Evolutionary conservation across 2,329 filamentous ascomycete genomes (phyloP).

Genomic region (Penicillium freii): DNA sequence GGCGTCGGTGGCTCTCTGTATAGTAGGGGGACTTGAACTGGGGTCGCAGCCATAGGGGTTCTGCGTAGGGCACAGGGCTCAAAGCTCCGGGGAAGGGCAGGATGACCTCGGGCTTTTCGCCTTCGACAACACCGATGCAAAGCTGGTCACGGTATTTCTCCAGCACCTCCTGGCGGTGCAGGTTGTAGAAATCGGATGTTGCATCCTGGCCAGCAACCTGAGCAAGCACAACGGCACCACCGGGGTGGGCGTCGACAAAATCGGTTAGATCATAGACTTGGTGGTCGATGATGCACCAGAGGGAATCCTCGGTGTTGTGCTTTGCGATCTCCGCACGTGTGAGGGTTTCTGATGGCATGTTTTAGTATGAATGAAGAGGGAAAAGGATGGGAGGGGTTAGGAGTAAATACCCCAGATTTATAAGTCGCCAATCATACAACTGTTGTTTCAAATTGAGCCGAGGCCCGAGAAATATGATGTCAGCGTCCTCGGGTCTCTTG

Average conservation of each 20-base stretch:
- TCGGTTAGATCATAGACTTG: slow-evolving; percentile 84
- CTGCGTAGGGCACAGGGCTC: slow-evolving; percentile 75
- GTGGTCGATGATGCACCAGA: slow-evolving; percentile 84
- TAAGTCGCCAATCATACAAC: slow-evolving; percentile 13
- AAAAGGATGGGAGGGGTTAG: not conserved
- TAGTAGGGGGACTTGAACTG: slow-evolving; percentile 79
- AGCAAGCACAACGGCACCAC: slow-evolving; percentile 73
- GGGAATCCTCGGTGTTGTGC: slow-evolving; percentile 71
- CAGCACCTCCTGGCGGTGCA: slow-evolving; percentile 87
- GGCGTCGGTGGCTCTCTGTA: slow-evolving; percentile 66
- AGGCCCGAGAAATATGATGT: slow-evolving; percentile 17
- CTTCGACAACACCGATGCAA: slow-evolving; percentile 70
- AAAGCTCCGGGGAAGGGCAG: slow-evolving; percentile 69
- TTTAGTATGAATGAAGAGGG: not conserved
- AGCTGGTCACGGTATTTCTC: slow-evolving; percentile 70
- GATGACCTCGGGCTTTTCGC: slow-evolving; percentile 72
- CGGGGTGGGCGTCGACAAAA: slow-evolving; percentile 81
- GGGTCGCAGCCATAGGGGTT: slow-evolving; percentile 77
- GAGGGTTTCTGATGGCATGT: slow-evolving; percentile 30
- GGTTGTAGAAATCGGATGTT: slow-evolving; percentile 83
- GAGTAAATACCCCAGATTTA: slow-evolving; percentile 15
- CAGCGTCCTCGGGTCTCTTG: not conserved
- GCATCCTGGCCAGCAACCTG: slow-evolving; percentile 81
- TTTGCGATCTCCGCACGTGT: slow-evolving; percentile 64
- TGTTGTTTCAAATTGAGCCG: slow-evolving; percentile 18